Evolutionary conservation across 768 basidiomycete genomes (phyloP).

Genomic region (Kwoniella dendrophila): DNA sequence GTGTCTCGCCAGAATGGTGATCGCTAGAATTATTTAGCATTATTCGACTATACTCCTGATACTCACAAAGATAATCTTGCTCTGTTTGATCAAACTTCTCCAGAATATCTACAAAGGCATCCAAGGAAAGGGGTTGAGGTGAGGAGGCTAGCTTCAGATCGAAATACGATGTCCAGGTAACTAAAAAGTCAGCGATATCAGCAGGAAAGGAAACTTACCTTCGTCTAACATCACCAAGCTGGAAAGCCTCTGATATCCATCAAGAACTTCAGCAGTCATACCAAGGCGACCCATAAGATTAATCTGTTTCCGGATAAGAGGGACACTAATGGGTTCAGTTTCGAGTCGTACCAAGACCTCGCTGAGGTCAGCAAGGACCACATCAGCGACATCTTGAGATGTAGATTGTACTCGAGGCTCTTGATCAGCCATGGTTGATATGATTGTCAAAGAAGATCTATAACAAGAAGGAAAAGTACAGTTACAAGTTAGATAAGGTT

Average conservation of each 20-base stretch:
- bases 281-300: slow-evolving; percentile 31
- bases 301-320: slow-evolving; percentile 32
- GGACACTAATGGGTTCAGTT: slow-evolving; percentile 36
- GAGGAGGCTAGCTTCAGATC: slow-evolving; percentile 23
- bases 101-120: slow-evolving; percentile 35
- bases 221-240: slow-evolving; percentile 43
- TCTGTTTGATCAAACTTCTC: slow-evolving; percentile 45
- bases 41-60: neutral
- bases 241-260: slow-evolving; percentile 20
- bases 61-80: slow-evolving; percentile 46
- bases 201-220: slow-evolving; percentile 22
- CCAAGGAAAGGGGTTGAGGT: slow-evolving; percentile 26
- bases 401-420: too few species aligned
- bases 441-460: too few species aligned
- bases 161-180: slow-evolving; percentile 36
- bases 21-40: slow-evolving; percentile 17
- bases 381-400: neutral
- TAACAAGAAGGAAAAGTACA: too few species aligned
- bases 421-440: too few species aligned
- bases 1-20: slow-evolving; percentile 32
- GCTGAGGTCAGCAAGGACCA: slow-evolving; percentile 22
- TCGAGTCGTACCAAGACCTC: slow-evolving; percentile 36
- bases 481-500: too few species aligned
- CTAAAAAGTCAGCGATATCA: slow-evolving; percentile 22
- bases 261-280: slow-evolving; percentile 32